phyloP scores from a whole-genome alignment of 768 basidiomycete genomes.

The Chalciporus piperatus region DNA sequence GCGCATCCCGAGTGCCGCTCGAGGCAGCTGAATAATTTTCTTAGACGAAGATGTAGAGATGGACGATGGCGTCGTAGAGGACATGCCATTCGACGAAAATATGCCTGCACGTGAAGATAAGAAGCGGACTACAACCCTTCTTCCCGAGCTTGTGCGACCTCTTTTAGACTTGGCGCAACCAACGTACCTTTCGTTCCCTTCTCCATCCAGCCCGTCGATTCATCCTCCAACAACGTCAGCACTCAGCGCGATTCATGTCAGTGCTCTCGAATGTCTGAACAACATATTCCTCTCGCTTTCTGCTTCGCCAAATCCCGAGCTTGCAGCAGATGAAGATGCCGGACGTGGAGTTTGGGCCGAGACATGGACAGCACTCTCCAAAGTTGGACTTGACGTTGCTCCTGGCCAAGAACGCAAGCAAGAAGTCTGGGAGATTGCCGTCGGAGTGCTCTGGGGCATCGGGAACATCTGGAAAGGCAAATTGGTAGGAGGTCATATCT shows the following conservation, averaged over 20 bases:
- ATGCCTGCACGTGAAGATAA: conserved; percentile 18
- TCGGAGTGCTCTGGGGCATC: conserved; percentile 89
- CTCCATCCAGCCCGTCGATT: conserved; percentile 59
- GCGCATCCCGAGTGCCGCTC: background rate
- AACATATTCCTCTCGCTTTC: conserved; percentile 82
- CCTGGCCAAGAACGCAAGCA: conserved; percentile 65
- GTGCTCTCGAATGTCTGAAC: conserved; percentile 86
- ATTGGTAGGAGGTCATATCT: conserved; percentile 43
- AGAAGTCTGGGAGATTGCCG: conserved; percentile 76
- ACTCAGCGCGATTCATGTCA: conserved; percentile 78
- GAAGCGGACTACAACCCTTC: conserved; percentile 35
- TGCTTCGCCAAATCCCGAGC: conserved; percentile 39
- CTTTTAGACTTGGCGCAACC: conserved; percentile 69
- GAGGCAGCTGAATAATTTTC: conserved; percentile 33
- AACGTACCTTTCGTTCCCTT: conserved; percentile 79
- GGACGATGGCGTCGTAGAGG: conserved; percentile 27
- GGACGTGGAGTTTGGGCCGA: conserved; percentile 61
- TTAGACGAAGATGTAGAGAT: conserved; percentile 45
- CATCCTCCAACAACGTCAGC: conserved; percentile 90
- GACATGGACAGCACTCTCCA: conserved; percentile 60
- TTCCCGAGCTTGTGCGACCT: conserved; percentile 65
- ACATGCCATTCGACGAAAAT: conserved; percentile 24
- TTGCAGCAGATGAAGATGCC: conserved; percentile 44
- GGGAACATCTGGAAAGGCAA: conserved; percentile 69
- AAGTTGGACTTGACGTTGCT: conserved; percentile 57